phyloP scores from a whole-genome alignment of 2,329 filamentous ascomycete species.

The Colletotrichum cuscutae region DNA sequence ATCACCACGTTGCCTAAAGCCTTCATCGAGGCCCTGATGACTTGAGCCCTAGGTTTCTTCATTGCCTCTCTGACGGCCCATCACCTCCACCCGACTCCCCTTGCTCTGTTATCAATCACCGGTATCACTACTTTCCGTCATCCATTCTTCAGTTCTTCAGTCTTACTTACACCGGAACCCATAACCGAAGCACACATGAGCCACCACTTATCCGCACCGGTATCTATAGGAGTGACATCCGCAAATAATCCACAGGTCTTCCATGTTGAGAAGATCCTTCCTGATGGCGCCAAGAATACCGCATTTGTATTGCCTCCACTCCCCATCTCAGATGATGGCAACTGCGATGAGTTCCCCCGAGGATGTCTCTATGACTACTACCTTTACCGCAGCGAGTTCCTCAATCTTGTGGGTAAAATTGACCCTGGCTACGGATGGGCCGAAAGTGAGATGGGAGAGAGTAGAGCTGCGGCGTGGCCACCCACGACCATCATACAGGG shows the following conservation, averaged over 20 bases:
- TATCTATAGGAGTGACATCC: constrained; percentile 39
- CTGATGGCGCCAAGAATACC: constrained; percentile 41
- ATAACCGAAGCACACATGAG: constrained; percentile 40
- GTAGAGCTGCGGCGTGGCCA: constrained; percentile 43
- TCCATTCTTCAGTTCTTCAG: constrained; percentile 48
- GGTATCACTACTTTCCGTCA: constrained; percentile 50
- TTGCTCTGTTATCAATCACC: constrained; percentile 47
- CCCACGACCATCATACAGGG: constrained; percentile 48
- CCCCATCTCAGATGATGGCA: constrained; percentile 3
- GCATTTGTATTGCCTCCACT: not conserved
- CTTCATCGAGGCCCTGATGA: not conserved
- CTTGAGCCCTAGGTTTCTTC: constrained; percentile 43
- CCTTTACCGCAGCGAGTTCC: constrained; percentile 44
- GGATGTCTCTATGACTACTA: constrained; percentile 47
- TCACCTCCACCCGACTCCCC: constrained; percentile 41
- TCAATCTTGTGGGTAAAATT: constrained; percentile 40
- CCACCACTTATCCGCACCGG: constrained; percentile 37
- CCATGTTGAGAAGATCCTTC: constrained; percentile 40
- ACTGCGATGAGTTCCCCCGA: constrained; percentile 21
- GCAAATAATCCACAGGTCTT: constrained; percentile 38
- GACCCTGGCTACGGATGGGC: constrained; percentile 47
- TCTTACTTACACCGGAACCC: constrained; percentile 41
- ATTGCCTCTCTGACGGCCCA: constrained; percentile 43
- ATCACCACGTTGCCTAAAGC: not conserved
- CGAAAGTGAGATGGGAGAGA: constrained; percentile 6